Percentiles rank a stretch among this genome's conserved stretches.
phyloP scores from a whole-genome alignment of 805 yeast species.

The Myxozyma udenii region DNA sequence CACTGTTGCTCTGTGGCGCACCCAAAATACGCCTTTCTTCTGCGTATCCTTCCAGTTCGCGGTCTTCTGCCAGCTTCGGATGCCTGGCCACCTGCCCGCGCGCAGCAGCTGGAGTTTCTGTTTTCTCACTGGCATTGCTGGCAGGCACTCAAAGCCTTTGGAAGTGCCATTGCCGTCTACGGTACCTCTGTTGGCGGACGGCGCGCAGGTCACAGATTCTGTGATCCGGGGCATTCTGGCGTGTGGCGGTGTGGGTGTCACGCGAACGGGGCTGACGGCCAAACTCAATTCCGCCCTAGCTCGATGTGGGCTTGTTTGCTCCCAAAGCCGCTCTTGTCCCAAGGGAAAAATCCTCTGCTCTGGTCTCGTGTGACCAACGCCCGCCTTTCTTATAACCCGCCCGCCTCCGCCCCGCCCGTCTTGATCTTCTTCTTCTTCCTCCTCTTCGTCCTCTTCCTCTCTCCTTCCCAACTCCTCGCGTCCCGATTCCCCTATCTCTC shows the following conservation, averaged over 20 bases:
- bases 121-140: no score
- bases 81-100: no score
- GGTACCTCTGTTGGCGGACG: no score
- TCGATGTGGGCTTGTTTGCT: not conserved
- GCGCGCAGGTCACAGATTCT: no score
- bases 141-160: no score
- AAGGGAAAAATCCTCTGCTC: not conserved
- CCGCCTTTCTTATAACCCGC: not conserved
- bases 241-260: not conserved
- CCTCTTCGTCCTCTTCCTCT: not conserved
- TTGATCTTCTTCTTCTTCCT: not conserved
- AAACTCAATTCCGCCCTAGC: not conserved
- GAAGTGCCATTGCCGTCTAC: no score
- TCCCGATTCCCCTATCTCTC: not conserved
- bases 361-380: not conserved
- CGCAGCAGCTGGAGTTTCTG: no score
- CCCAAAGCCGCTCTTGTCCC: not conserved
- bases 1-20: no score
- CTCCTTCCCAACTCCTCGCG: not conserved
- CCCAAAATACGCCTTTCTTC: no score
- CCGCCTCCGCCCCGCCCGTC: not conserved
- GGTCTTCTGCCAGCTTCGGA: no score
- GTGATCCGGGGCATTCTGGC: not conserved
- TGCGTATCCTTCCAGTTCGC: no score
- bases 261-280: not conserved